Percentiles rank a stretch among this genome's conserved stretches.
Conservation (phyloP, 495 filamentous ascomycete genomes). For the Aspergillus wentii region DNA sequence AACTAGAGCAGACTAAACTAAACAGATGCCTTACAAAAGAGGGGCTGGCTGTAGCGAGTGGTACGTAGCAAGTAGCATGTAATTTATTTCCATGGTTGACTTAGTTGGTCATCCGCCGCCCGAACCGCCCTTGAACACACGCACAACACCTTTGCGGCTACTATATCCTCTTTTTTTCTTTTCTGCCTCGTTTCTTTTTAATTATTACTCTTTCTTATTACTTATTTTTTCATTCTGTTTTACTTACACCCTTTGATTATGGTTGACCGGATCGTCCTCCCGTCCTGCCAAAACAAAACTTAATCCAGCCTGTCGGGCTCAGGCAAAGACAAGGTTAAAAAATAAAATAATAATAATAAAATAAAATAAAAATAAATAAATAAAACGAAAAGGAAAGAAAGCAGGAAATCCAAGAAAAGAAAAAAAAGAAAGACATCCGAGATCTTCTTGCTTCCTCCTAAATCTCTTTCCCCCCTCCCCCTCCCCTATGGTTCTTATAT, state of each 20-base stretch:
- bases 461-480: neutral
- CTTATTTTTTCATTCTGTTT: slow-evolving; percentile 1
- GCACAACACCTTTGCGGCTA: too few species aligned
- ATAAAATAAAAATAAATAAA: slow-evolving; percentile 8
- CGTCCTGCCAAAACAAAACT: slow-evolving; percentile 39
- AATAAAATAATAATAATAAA: neutral
- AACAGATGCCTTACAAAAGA: too few species aligned
- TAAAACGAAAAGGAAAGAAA: slow-evolving; percentile 11
- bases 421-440: slow-evolving; percentile 10
- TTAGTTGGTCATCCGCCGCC: too few species aligned
- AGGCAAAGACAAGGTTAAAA: neutral
- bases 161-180: slow-evolving; percentile 1
- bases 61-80: too few species aligned
- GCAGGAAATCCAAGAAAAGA: too few species aligned
- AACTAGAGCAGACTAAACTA: too few species aligned
- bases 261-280: slow-evolving; percentile 29
- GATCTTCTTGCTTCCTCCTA: slow-evolving; percentile 2
- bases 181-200: neutral
- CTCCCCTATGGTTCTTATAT: slow-evolving; percentile 6
- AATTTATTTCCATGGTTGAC: slow-evolving; percentile 1
- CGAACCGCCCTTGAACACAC: slow-evolving; percentile 17
- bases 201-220: too few species aligned
- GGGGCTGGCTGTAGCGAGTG: too few species aligned
- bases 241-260: too few species aligned
- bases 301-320: slow-evolving; percentile 43